Evolutionary conservation across 495 filamentous ascomycete genomes (phyloP).

Genomic region (Darksidea phi): DNA sequence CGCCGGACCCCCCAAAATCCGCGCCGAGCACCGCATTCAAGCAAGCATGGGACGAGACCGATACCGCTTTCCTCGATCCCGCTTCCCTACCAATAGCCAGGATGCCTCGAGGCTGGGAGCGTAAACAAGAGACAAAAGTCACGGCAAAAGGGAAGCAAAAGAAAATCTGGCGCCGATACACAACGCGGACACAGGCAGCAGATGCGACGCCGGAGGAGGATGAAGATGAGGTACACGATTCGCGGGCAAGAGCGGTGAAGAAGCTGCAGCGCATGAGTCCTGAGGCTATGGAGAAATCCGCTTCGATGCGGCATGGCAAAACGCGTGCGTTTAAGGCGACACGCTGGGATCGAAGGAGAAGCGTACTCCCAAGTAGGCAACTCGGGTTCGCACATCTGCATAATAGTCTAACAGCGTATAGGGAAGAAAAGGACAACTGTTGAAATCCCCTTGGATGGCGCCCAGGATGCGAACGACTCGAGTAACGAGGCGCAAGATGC

Average conservation of each 20-base stretch:
- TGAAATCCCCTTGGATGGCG: not conserved
- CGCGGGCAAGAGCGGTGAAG: slow-evolving; percentile 25
- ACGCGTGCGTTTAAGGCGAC: slow-evolving; percentile 21
- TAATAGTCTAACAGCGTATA: not conserved
- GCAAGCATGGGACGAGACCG: slow-evolving; percentile 35
- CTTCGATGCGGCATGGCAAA: slow-evolving; percentile 7
- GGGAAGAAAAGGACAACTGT: not conserved
- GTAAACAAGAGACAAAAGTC: slow-evolving; percentile 35
- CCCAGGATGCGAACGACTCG: not conserved
- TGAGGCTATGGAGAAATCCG: slow-evolving; percentile 3
- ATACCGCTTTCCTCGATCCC: slow-evolving; percentile 36
- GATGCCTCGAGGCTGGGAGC: slow-evolving; percentile 44
- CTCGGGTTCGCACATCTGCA: not conserved
- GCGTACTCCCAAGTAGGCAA: slow-evolving; percentile 28
- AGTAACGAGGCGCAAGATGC: not conserved
- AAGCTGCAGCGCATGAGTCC: slow-evolving; percentile 25
- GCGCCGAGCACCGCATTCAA: slow-evolving; percentile 23
- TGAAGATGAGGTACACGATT: slow-evolving; percentile 9
- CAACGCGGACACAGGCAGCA: slow-evolving; percentile 21
- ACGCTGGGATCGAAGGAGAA: slow-evolving; percentile 33
- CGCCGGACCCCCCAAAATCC: slow-evolving; percentile 25
- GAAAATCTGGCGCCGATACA: slow-evolving; percentile 44
- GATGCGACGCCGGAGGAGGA: slow-evolving; percentile 4
- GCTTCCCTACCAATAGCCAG: slow-evolving; percentile 34
- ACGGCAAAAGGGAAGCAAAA: slow-evolving; percentile 30